phyloP scores from a whole-genome alignment of 23 red algal species.

The Gracilaria caudata region DNA sequence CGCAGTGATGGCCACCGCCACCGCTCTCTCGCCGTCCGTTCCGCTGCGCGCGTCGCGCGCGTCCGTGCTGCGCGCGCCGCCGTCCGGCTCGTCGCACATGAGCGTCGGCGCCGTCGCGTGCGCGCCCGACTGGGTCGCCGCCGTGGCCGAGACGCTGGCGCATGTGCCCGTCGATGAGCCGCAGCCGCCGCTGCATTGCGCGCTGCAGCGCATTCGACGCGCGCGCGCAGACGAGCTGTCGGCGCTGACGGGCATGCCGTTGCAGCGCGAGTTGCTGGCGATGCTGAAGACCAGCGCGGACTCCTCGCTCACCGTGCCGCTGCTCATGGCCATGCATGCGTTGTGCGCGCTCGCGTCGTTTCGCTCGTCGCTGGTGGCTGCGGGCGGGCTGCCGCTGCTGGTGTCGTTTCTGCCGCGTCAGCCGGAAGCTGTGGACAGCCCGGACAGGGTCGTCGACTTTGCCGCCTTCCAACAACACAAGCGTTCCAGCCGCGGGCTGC shows the following conservation, averaged over 20 bases:
- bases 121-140: neutral
- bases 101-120: neutral
- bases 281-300: neutral
- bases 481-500: neutral
- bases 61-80: neutral
- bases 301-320: neutral
- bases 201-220: conserved; percentile 29
- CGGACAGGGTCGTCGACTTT: neutral
- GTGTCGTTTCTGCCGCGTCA: neutral
- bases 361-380: neutral
- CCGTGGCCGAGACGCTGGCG: neutral
- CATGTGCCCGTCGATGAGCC: neutral
- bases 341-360: neutral
- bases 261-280: neutral
- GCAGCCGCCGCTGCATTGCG: neutral
- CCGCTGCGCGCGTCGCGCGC: too few relatives aligned
- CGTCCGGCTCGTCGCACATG: neutral
- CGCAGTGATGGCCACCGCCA: conserved; percentile 12
- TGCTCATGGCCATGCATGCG: neutral
- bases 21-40: conserved; percentile 23
- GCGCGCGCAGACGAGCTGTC: neutral
- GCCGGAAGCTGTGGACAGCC: neutral
- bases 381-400: neutral
- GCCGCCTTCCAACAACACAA: neutral
- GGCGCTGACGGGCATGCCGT: neutral